phyloP scores from a whole-genome alignment of 78 protist species.

The Dictyostelium discoideum region dicty_2.7 NC_007089.4:5414501-5415000 shows the following conservation, averaged over 20 bases:
- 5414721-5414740: background rate
- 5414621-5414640: background rate
- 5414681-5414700: conserved; percentile 26
- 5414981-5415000: conserved; percentile 17
- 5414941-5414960: background rate
- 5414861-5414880: background rate
- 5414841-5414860: background rate
- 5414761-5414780: background rate
- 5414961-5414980: background rate
- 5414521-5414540: background rate
- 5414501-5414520: conserved; percentile 4
- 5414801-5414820: no score
- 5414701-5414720: background rate
- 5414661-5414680: conserved; percentile 36
- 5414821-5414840: background rate
- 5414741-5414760: conserved; percentile 11
- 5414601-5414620: background rate
- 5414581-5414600: background rate
- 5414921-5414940: background rate
- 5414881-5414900: background rate
- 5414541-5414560: background rate
- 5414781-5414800: background rate
- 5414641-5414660: background rate
- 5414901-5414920: background rate
- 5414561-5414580: conserved; percentile 44